Evolutionary conservation across 257 asterid species (phyloP), one percentile per base, ranked within the genome.

Genomic region (Eustoma russellianum): DNA sequence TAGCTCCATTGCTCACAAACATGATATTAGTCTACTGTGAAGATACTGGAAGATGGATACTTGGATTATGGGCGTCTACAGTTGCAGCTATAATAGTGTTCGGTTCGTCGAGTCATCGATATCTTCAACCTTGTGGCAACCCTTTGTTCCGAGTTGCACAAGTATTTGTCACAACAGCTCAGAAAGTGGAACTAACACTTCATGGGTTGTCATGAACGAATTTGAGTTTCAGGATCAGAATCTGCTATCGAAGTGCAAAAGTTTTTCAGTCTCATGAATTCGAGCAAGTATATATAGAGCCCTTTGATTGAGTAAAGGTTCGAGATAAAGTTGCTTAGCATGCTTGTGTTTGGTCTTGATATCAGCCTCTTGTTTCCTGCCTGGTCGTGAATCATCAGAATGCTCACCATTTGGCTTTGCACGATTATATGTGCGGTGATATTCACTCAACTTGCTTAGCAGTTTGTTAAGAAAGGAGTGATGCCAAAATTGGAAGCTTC

Each of bases 391-490:
- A 79, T 83, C 13, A 48, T 86, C 12, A 75, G 87, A 35, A 78
- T 86, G 88, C 49, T 71, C 8, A 93, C 95, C 3, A 71, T 86
- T 17, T 86, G 95, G 95, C 66, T 80, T 3, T 83, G 90, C 77
- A 86, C 95, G 1, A 86, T 86, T 13, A 73, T 83, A 56, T 86
- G 83, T 72, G 83, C 95, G 0, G 90, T 86, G 1, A 68, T 80
- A 41, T 86, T 86, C 86, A 80, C 93, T 17, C 95, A 83, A 59
- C 83, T 86, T 93, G 87, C 90, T 15, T 86, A 93, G 0, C 75
- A 83, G 5, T 86, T 86, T 43, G 95, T 86, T 0, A 93, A 86
- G 68, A 93, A 83, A 71, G 93, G 95, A 0, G 74, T 86, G 95
- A 48, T 45, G 24, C 75, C 15, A 30, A 33, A 0, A 5, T 83